These are phyloP conservation scores for Salix viminalis DNA, from an alignment of 345 rosid species.

Conservation along the genomic window DNA sequence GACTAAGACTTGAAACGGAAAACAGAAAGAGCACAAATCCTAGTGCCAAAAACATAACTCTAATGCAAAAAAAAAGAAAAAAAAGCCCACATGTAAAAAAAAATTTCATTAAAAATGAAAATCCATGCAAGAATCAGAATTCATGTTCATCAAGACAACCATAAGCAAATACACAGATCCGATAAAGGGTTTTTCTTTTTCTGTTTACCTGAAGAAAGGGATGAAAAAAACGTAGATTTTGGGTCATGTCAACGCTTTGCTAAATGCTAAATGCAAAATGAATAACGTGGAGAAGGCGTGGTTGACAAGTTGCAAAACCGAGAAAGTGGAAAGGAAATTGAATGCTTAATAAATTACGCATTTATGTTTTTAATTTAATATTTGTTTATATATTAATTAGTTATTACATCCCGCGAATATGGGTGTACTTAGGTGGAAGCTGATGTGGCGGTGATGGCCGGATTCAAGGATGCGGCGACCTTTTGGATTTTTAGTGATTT, in stretches of 20 bases:
- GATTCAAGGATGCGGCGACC: neutral
- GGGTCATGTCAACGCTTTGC: conserved; percentile 14
- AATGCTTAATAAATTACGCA: neutral
- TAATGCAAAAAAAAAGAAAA: conserved; percentile 8
- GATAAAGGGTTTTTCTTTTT: neutral
- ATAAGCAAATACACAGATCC: conserved; percentile 23
- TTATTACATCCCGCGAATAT: neutral
- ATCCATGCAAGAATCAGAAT: conserved; percentile 7
- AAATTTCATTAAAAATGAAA: neutral
- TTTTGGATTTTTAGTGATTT: neutral
- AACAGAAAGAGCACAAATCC: neutral
- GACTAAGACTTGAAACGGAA: neutral
- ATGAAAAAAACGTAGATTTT: neutral
- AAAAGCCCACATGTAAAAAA: neutral
- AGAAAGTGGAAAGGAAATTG: neutral
- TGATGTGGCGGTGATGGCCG: neutral
- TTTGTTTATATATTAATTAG: neutral
- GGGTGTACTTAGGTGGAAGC: neutral
- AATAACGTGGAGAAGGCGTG: neutral
- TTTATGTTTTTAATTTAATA: neutral
- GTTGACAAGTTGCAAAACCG: neutral
- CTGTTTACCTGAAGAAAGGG: conserved; percentile 2
- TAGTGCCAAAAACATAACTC: neutral
- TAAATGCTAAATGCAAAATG: neutral
- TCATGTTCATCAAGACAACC: neutral